Evolutionary conservation across 208 protist species (phyloP), one percentile per base, ranked within the genome.

Genomic region (Vickermania spadyakhi): DNA sequence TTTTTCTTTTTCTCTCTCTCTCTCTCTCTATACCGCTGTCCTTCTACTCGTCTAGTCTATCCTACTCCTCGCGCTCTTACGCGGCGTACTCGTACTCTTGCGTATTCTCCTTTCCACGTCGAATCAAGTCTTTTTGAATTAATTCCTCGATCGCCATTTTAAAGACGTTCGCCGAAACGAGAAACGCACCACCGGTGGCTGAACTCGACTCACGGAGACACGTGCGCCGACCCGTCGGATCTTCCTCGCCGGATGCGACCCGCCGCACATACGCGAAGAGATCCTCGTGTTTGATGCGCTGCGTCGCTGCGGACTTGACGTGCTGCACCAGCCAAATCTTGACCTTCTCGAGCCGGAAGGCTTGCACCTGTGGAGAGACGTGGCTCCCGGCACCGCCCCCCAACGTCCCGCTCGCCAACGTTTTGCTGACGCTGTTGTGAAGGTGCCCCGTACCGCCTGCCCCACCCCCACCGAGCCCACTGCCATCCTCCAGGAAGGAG

Each of bases 141-240:
- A 86, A 59, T 1, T 45, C 42, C 49, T 84, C 74, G 28, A 90
- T 66, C n/a, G 66, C 68, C 31, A 60, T 41, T 64, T 90, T 90
- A 56, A 86, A 77, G 30, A 73, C 52, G 27, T 49, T 60, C n/a
- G 22, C 25, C 25, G 64, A 63, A 5, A 83, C 50, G 18, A 71
- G 60, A 58, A 77, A 81, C 21, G n/a, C n/a, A 18, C 36, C 36
- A 18, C 7, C 11, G 18, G 11, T 7, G 11, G 7, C 11, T 18
- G 7, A 18, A 7, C 7, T 18, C 36, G 36, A 45, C 18, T 45
- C 36, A n/a, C n/a, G n/a, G n/a, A n/a, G n/a, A n/a, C n/a, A n/a
- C n/a, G n/a, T n/a, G n/a, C n/a, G n/a, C n/a, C n/a, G n/a, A n/a
- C n/a, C n/a, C n/a, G n/a, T n/a, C n/a, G n/a, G n/a, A n/a, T n/a